Evolutionary conservation across 176 grass and related monocot genomes (phyloP), one percentile per base, ranked within the genome.

Genomic region (Pontederia crassipes): DNA sequence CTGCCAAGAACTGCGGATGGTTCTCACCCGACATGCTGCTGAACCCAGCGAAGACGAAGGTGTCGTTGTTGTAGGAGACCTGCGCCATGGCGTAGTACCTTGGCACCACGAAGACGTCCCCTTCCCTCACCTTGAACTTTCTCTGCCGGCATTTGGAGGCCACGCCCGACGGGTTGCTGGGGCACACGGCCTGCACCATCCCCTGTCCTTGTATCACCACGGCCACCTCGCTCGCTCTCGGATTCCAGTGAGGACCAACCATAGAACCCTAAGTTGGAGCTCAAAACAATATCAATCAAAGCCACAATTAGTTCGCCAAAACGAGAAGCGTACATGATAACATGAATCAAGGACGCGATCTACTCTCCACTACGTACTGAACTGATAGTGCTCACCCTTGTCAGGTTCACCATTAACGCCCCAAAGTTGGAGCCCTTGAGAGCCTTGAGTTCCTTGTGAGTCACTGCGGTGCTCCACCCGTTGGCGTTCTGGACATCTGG

Each of bases 171-270:
- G 65, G 55, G 50, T 17, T 75, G 54, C 78, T 79, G 12, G 90
- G 80, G 64, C 85, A 89, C 2, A 95, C 72, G 51, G 77, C 72
- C 71, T 86, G 90, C 62, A 95, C 79, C 27, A 95, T 77, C 2
- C 90, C 85, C 13, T 62, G 75, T 2, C 90, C 90, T 8, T 74
- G 49, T 0, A 62, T 86, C 8, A 95, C 86, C 32, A 86, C 67
- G 29, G 82, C 75, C 32, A 95, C 81, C 90, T 95, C 82, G 12
- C 67, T 86, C 9, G 85, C 86, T 59, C 28, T 89, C 12, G 90
- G 90, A 59, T 95, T 95, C 90, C 90, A 95, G 54, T 95, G 90
- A 67, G 82, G 90, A 11, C 77, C 79, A 74, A 89, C 81, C 90
- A 95, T 95, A 17, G 85, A 78, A 4, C 82, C 82, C 90, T 95